These are phyloP conservation scores for Echria macrotheca DNA, from an alignment of 495 filamentous ascomycete species.

Conservation along the genomic window DNA sequence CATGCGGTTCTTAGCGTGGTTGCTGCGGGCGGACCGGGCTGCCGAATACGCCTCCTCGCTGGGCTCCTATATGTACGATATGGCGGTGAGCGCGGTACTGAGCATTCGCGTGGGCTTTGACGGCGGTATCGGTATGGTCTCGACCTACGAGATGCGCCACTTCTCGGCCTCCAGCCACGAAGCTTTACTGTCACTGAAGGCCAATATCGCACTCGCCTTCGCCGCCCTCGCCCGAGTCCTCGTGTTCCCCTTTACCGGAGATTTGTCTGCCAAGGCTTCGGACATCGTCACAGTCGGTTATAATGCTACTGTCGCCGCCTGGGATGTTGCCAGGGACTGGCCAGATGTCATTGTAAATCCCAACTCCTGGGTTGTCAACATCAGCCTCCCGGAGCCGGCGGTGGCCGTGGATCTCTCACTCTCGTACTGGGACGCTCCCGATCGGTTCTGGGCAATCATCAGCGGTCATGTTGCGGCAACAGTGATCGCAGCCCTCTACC, in stretches of 20 bases:
- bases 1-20: constrained; percentile 12
- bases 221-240: constrained; percentile 18
- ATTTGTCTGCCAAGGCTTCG: constrained; percentile 25
- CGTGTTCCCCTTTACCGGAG: constrained; percentile 28
- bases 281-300: constrained; percentile 4
- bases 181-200: constrained; percentile 35
- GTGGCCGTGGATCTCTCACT: constrained; percentile 53
- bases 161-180: constrained; percentile 47
- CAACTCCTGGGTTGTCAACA: constrained; percentile 46
- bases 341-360: constrained; percentile 22
- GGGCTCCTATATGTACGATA: constrained; percentile 14
- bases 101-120: constrained; percentile 35
- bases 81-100: constrained; percentile 25
- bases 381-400: constrained; percentile 36
- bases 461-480: constrained; percentile 75
- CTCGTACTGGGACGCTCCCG: constrained; percentile 69
- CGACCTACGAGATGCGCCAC: constrained; percentile 38
- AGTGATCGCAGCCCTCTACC: constrained; percentile 68
- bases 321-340: constrained; percentile 13
- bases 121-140: constrained; percentile 34
- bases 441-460: constrained; percentile 73
- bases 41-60: constrained; percentile 7
- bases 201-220: constrained; percentile 25
- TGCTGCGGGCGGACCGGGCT: constrained; percentile 15
- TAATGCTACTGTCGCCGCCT: constrained; percentile 9